A percentile compares a stretch with the other conserved stretches of the same genome.
Conservation (phyloP, 1,284 basidiomycete species). For the Fereydounia khargensis region DNA sequence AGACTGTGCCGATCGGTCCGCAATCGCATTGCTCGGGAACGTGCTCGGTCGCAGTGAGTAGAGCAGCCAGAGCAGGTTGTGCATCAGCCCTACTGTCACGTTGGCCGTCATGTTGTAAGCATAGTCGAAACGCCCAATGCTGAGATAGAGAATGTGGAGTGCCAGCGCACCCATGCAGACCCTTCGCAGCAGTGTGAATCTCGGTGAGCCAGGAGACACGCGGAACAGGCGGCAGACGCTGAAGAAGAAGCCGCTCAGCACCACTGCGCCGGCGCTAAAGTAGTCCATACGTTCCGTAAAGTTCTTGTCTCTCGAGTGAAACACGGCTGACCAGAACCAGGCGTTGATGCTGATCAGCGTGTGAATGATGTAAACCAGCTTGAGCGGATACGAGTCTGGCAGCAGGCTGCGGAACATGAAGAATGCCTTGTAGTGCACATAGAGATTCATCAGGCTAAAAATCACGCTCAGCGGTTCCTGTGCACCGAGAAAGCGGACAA, state of each 20-base stretch:
- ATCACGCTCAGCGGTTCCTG: slow-evolving; percentile 91
- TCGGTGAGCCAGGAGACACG: slow-evolving; percentile 27
- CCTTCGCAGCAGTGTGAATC: slow-evolving; percentile 22
- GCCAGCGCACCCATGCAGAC: slow-evolving; percentile 35
- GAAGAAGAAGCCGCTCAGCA: slow-evolving; percentile 71
- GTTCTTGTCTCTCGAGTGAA: slow-evolving; percentile 84
- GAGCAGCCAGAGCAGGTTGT: slow-evolving; percentile 76
- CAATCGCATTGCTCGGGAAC: slow-evolving; percentile 23
- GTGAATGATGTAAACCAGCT: slow-evolving; percentile 69
- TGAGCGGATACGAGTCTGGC: slow-evolving; percentile 61
- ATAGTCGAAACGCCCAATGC: slow-evolving; percentile 80
- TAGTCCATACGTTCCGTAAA: slow-evolving; percentile 90
- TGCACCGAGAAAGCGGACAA: slow-evolving; percentile 65
- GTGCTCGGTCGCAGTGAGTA: slow-evolving; percentile 38
- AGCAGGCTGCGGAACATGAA: slow-evolving; percentile 28
- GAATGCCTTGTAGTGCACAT: slow-evolving; percentile 56
- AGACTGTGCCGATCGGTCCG: slow-evolving; percentile 30
- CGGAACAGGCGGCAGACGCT: slow-evolving; percentile 53
- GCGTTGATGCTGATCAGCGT: slow-evolving; percentile 77
- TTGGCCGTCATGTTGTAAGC: slow-evolving; percentile 91
- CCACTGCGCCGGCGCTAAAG: slow-evolving; percentile 79
- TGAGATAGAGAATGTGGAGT: slow-evolving; percentile 74
- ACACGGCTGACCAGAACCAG: slow-evolving; percentile 88
- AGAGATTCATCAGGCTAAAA: slow-evolving; percentile 83
- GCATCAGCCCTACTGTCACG: slow-evolving; percentile 68